Evolutionary conservation across 2,329 filamentous ascomycete genomes (phyloP), one percentile per base, ranked within the genome.

Genomic region (Monosporascus ibericus): DNA sequence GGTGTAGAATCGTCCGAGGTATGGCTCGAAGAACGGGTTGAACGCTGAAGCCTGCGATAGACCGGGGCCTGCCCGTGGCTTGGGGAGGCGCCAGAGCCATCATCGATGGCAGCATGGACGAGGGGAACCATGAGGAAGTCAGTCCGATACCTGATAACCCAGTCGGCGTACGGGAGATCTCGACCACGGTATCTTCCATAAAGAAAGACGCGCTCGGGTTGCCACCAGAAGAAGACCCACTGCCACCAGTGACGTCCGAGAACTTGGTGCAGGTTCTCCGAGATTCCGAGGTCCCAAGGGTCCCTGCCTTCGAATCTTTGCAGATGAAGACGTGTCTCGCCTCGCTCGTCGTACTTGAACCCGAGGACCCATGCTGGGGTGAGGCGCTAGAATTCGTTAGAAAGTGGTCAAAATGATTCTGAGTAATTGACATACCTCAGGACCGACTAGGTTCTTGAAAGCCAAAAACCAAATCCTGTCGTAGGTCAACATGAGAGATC

Each of bases 171-270:
- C 18, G 58, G 58, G 20, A 60, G 52, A 48, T 60, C 56, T 51
- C 51, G 42, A 48, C 50, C 52, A 22, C n/a, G 25, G 20, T 57
- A 54, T 20, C 52, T 47, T 48, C 58, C 58, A 44, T 60, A 60
- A 20, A 47, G 49, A 2, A 48, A 53, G 38, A 58, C 58, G 44
- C 53, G 52, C 44, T 56, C 53, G 9, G 56, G 52, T 15, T 39
- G 40, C 50, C 48, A 49, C 52, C 53, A 60, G 51, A 58, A 60
- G 44, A 58, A 50, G 27, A 38, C 48, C 56, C 58, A 60, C 52
- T 50, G 49, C 50, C 48, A 56, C 57, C 52, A 57, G 2, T 24
- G 22, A 3, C 22, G 22, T 24, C 22, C 22, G 22, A 24, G 22
- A 24, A 24, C 22, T 24, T 24, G 22, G 22, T 24, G 22, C 22